These are phyloP conservation scores for Acacia confusa DNA, from an alignment of 306 rosid species.

Conservation along the genomic window DNA sequence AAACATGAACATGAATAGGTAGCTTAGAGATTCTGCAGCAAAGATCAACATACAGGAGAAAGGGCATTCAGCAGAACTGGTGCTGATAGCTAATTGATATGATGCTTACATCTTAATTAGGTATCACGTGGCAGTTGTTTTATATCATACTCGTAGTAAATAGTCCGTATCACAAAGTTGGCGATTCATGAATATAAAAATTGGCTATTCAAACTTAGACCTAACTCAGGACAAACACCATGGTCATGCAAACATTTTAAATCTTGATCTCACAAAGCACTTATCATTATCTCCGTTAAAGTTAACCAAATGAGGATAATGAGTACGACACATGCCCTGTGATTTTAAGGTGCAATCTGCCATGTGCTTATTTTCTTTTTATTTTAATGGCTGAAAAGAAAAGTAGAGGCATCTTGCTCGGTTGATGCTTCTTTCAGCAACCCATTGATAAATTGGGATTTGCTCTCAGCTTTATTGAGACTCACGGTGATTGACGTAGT, in stretches of 20 bases:
- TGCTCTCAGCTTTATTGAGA: neutral
- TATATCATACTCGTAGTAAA: neutral
- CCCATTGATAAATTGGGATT: conserved; percentile 29
- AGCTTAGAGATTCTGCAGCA: neutral
- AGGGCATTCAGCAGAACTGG: neutral
- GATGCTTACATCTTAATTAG: neutral
- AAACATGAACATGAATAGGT: neutral
- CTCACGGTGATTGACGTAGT: neutral
- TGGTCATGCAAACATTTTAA: conserved; percentile 29
- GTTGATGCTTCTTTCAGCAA: conserved; percentile 31
- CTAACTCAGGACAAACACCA: neutral
- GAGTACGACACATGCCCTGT: conserved; percentile 26
- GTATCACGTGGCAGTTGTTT: neutral
- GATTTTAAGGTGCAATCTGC: neutral
- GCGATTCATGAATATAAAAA: neutral
- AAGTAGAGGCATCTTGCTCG: conserved; percentile 29
- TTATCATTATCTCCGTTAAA: conserved; percentile 31
- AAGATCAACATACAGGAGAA: neutral
- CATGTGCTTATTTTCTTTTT: neutral
- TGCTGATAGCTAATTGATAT: neutral
- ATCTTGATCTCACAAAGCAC: conserved; percentile 21
- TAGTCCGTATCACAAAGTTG: neutral
- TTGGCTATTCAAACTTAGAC: neutral
- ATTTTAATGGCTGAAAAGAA: conserved; percentile 17
- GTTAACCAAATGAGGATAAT: conserved; percentile 10